Evolutionary conservation across 306 rosid genomes (phyloP).

Genomic region (Trifolium fragiferum): DNA sequence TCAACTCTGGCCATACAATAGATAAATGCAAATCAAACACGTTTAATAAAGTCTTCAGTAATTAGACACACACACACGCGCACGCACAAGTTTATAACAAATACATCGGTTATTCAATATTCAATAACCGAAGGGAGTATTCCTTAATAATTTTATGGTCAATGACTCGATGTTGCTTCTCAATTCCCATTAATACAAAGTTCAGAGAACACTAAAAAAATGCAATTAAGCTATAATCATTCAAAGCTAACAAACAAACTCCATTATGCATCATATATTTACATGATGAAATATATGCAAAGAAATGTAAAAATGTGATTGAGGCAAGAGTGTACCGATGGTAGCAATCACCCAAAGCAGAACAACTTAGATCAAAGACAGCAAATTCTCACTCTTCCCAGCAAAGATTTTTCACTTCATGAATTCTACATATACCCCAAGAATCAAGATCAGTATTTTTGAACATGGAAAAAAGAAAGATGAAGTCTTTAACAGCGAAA

Average conservation of each 20-base stretch:
- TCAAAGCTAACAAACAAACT: slow-evolving; percentile 5
- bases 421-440: slow-evolving; percentile 22
- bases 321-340: slow-evolving; percentile 33
- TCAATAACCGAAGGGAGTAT: background rate
- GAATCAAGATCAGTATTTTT: slow-evolving; percentile 4
- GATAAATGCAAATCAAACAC: too few relatives aligned
- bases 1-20: background rate
- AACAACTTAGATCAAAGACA: slow-evolving; percentile 15
- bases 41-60: background rate
- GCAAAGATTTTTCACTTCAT: slow-evolving; percentile 38
- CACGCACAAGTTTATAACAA: background rate
- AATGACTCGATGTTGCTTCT: background rate
- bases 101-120: too few relatives aligned
- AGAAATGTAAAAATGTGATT: slow-evolving; percentile 10
- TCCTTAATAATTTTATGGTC: slow-evolving; percentile 15
- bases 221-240: slow-evolving; percentile 1
- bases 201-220: slow-evolving; percentile 13
- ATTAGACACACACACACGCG: too few relatives aligned
- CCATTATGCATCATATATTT: slow-evolving; percentile 25
- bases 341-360: slow-evolving; percentile 20
- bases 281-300: slow-evolving; percentile 12
- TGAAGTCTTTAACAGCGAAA: slow-evolving; percentile 1
- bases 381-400: slow-evolving; percentile 34
- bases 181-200: background rate
- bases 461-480: slow-evolving; percentile 15